Evolutionary conservation across 2,329 filamentous ascomycete species (phyloP).

Genomic region (Trichoderma lentiforme): DNA sequence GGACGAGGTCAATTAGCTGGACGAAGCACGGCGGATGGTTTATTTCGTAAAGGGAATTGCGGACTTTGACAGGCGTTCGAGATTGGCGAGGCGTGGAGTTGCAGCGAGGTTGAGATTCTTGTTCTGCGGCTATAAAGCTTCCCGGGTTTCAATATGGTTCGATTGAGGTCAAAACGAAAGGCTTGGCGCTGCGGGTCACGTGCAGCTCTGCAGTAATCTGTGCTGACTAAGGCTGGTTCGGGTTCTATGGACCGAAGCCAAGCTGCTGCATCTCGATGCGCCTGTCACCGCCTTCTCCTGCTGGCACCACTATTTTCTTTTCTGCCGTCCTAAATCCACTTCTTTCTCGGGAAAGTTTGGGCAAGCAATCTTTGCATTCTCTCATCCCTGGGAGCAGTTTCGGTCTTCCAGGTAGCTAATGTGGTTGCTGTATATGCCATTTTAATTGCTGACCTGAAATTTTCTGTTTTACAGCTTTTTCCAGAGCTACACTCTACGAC

Average conservation of each 20-base stretch:
- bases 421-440: neutral
- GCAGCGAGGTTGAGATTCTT: slow-evolving; percentile 25
- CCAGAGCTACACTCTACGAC: neutral
- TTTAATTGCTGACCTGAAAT: neutral
- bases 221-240: neutral
- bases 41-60: neutral
- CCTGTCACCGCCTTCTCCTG: slow-evolving; percentile 27
- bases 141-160: slow-evolving; percentile 30
- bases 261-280: slow-evolving; percentile 11
- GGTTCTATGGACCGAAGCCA: neutral
- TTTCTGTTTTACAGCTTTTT: neutral
- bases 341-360: slow-evolving; percentile 12
- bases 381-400: slow-evolving; percentile 1
- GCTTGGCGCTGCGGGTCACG: slow-evolving; percentile 23
- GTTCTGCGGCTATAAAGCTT: slow-evolving; percentile 26
- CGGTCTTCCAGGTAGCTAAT: neutral
- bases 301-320: slow-evolving; percentile 24
- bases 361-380: slow-evolving; percentile 14
- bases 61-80: slow-evolving; percentile 26
- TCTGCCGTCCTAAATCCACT: slow-evolving; percentile 25
- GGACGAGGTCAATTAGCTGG: slow-evolving; percentile 41
- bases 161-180: slow-evolving; percentile 33
- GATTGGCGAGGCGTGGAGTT: slow-evolving; percentile 26
- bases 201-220: slow-evolving; percentile 17
- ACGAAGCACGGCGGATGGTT: neutral